Percentiles rank a stretch among this genome's conserved stretches.
phyloP scores from a whole-genome alignment of 805 yeast genomes.

The Nakazawaea peltata region DNA sequence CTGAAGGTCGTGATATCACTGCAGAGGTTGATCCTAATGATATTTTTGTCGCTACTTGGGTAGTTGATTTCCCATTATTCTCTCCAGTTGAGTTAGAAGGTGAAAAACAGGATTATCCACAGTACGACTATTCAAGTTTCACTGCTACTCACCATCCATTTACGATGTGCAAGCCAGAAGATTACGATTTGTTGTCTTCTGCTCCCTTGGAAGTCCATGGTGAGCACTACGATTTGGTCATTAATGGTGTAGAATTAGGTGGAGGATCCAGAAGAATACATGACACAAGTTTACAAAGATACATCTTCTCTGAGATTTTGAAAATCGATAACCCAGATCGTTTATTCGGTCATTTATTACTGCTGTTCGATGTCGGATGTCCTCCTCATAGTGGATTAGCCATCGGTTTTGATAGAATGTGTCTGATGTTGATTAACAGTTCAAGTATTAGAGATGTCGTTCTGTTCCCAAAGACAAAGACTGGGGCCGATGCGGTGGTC shows the following conservation, averaged over 20 bases:
- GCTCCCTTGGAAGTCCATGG: constrained; percentile 68
- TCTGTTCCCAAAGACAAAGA: constrained; percentile 90
- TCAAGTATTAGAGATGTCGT: constrained; percentile 83
- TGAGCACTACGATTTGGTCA: constrained; percentile 88
- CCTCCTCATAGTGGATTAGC: constrained; percentile 99
- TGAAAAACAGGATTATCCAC: constrained; percentile 61
- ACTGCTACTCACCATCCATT: constrained; percentile 95
- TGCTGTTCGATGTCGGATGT: constrained; percentile 82
- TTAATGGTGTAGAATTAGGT: constrained; percentile 93
- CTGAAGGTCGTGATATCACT: constrained; percentile 12
- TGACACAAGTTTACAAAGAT: constrained; percentile 71
- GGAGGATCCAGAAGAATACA: constrained; percentile 97
- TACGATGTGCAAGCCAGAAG: constrained; percentile 79
- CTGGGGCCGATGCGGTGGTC: constrained; percentile 84
- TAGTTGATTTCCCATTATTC: constrained; percentile 87
- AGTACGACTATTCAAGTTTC: constrained; percentile 37
- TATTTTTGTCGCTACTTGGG: constrained; percentile 68
- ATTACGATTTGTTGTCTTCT: constrained; percentile 44
- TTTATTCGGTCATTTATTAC: constrained; percentile 79
- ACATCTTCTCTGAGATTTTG: constrained; percentile 58
- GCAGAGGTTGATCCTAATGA: constrained; percentile 20
- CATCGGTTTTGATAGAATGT: constrained; percentile 86
- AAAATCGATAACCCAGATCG: constrained; percentile 47
- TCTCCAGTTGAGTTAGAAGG: constrained; percentile 51
- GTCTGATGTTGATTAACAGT: constrained; percentile 82